Conservation (phyloP, 2,329 filamentous ascomycete species). For the Fusarium verrucosum region DNA sequence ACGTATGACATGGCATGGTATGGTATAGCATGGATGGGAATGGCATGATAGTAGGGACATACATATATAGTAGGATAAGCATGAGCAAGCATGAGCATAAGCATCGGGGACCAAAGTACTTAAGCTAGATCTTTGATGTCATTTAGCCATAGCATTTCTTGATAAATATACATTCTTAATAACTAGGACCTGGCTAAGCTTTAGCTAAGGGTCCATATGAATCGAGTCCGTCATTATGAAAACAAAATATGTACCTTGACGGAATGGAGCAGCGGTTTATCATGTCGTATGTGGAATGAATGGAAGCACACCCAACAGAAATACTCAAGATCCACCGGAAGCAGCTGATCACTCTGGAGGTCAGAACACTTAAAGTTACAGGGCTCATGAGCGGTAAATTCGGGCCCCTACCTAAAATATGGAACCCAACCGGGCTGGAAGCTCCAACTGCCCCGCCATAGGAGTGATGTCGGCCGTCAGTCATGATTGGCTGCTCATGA, state of each 20-base stretch:
- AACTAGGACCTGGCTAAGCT: too few relatives aligned
- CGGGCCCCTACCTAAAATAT: neutral
- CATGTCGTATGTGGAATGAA: constrained; percentile 26
- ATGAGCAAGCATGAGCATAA: constrained; percentile 19
- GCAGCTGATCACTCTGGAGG: constrained; percentile 9
- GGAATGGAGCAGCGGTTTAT: constrained; percentile 8
- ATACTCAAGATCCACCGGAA: constrained; percentile 5
- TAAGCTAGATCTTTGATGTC: too few relatives aligned
- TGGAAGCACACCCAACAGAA: constrained; percentile 31
- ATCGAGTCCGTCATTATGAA: constrained; percentile 16
- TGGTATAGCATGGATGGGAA: too few relatives aligned
- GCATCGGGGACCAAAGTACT: constrained; percentile 3
- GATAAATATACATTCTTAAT: constrained; percentile 3
- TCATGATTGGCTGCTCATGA: constrained; percentile 30
- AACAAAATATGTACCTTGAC: constrained; percentile 8
- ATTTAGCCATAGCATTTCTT: constrained; percentile 6
- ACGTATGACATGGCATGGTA: constrained; percentile 16
- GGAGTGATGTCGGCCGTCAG: constrained; percentile 30
- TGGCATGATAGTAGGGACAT: constrained; percentile 23
- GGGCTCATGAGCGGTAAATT: constrained; percentile 1
- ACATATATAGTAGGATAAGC: too few relatives aligned
- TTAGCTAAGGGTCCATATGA: neutral
- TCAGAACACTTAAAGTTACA: neutral
- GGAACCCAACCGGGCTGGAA: too few relatives aligned
- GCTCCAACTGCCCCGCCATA: constrained; percentile 21